phyloP scores from a whole-genome alignment of 805 yeast genomes.

The Starmerella sirachaensis region DNA sequence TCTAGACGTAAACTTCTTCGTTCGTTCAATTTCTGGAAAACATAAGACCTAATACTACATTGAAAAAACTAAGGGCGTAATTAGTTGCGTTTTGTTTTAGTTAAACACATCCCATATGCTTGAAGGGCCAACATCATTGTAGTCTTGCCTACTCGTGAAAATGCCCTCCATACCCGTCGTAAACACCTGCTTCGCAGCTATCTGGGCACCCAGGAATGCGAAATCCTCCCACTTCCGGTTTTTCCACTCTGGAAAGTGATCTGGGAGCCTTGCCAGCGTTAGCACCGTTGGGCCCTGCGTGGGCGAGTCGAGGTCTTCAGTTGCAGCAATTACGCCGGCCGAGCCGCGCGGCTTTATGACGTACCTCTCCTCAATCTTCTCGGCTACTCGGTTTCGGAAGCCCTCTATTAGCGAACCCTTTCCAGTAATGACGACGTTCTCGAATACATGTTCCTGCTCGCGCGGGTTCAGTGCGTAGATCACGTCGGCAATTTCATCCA shows the following conservation, averaged over 20 bases:
- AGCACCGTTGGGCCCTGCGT: slow-evolving; percentile 74
- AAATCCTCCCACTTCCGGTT: slow-evolving; percentile 62
- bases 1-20: no score
- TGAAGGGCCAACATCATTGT: slow-evolving; percentile 69
- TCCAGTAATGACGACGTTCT: slow-evolving; percentile 69
- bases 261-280: slow-evolving; percentile 61
- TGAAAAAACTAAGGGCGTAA: no score
- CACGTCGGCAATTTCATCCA: slow-evolving; percentile 41
- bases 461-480: slow-evolving; percentile 50
- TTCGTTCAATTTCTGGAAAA: no score
- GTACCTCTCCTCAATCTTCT: slow-evolving; percentile 45
- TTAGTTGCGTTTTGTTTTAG: slow-evolving; percentile 5
- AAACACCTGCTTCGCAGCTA: slow-evolving; percentile 75
- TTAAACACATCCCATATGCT: slow-evolving; percentile 55
- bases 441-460: slow-evolving; percentile 73
- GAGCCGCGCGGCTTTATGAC: slow-evolving; percentile 31
- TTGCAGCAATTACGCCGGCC: slow-evolving; percentile 12
- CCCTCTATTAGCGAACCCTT: slow-evolving; percentile 67
- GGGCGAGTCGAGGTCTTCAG: slow-evolving; percentile 20
- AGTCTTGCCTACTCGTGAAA: slow-evolving; percentile 56
- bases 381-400: slow-evolving; percentile 55
- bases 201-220: slow-evolving; percentile 74
- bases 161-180: slow-evolving; percentile 49
- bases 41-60: no score
- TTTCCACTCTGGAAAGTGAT: slow-evolving; percentile 93